Base-by-base conservation (phyloP, 148 eudicot genomes). In the Agrostemma githago region DNA sequence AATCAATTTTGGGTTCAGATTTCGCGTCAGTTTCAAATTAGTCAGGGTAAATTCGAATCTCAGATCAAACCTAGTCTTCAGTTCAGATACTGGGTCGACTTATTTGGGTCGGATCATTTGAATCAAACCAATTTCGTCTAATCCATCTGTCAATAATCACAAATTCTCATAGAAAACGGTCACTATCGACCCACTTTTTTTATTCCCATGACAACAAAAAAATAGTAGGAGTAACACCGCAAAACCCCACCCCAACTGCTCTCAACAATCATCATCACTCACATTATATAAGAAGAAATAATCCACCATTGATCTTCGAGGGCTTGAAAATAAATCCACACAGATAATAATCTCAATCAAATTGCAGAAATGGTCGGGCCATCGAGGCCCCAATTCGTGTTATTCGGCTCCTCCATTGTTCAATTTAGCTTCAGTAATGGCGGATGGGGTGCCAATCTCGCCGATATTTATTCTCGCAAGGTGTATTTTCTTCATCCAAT, bases 371-470 rank as follows among this genome's bases (percentile, higher is more conserved):
- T 95, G 98, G 93, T 90, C 14, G 96, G 96, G 71, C 97, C 97
- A 15, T 4, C 71, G 39, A 82, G 98, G 79, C 97, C 96, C 2
- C 84, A 88, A 74, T 75, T 95, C 38, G 98, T 95, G 63, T 80
- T 95, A 0, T 95, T 95, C 56, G 98, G 98, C 71, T 95, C 98
- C 2, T 95, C 98, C 7, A 95, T 95, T 10, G 96, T 92, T 20
- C 98, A 95, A 83, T 81, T 87, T 69, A 84, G 93, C 75, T 92
- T 85, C 87, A 88, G 97, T 77, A 85, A 95, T 82, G 92, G 88
- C 44, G 98, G 98, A 74, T 95, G 98, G 98, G 98, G 93, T 70
- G 83, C 98, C 69, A 90, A 85, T 72, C 97, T 95, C 66, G 79
- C 98, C 61, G 98, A 95, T 76, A 60, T 95, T 77, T 95, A 92